These are phyloP conservation scores for Leptographium wingfieldii DNA, from an alignment of 2,329 filamentous ascomycete species.

Conservation along the genomic window DNA sequence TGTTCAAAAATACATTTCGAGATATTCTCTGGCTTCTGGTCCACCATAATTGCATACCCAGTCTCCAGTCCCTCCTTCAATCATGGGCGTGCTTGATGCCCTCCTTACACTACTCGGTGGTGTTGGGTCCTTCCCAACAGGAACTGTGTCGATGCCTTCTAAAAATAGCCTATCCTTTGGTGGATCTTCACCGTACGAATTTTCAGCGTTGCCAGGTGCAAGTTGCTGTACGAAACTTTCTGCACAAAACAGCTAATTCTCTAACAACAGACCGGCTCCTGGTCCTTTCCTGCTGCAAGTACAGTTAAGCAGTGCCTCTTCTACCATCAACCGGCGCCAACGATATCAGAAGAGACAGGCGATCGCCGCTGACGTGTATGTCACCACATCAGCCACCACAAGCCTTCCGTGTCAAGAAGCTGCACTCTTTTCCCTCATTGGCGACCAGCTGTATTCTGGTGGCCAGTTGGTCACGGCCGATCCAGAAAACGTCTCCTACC, in stretches of 20 bases:
- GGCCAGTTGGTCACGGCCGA: not conserved
- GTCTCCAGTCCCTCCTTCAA: not conserved
- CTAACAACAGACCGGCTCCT: not conserved
- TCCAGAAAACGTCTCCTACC: not conserved
- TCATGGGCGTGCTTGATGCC: not conserved
- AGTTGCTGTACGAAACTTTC: not conserved
- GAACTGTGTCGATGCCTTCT: not conserved
- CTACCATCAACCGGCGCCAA: not conserved
- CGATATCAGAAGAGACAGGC: not conserved
- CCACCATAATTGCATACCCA: not conserved
- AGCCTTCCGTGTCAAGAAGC: not conserved
- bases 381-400: not conserved
- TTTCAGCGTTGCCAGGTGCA: not conserved
- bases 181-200: not conserved
- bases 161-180: not conserved
- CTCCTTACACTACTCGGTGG: not conserved
- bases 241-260: not conserved
- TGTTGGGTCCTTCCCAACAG: not conserved
- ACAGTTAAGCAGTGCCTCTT: not conserved
- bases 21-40: not conserved
- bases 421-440: not conserved
- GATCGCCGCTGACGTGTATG: not conserved
- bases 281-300: not conserved
- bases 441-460: not conserved
- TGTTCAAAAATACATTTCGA: not conserved